Conservation (phyloP, 441 rosid genomes). For the Syzygium malaccense region DNA sequence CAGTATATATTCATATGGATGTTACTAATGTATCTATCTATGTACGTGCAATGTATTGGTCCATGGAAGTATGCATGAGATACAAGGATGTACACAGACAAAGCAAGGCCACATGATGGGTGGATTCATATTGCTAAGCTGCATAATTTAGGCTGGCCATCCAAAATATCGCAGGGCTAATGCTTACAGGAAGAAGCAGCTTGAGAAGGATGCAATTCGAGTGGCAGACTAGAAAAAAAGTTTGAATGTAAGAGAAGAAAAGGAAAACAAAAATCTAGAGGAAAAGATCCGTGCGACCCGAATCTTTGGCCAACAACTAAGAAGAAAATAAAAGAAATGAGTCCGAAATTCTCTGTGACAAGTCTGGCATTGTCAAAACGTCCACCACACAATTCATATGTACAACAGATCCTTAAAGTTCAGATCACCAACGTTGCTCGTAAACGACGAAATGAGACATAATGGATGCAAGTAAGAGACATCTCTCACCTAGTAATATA, state of each 20-base stretch:
- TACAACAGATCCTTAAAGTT: neutral
- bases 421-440: neutral
- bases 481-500: neutral
- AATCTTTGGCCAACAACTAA: neutral
- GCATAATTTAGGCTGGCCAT: neutral
- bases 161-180: neutral
- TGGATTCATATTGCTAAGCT: neutral
- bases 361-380: neutral
- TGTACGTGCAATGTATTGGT: neutral
- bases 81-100: neutral
- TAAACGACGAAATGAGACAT: neutral
- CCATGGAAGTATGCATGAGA: neutral
- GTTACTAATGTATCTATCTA: neutral
- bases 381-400: neutral
- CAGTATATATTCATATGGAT: neutral
- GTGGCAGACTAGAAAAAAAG: neutral
- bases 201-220: neutral
- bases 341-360: neutral
- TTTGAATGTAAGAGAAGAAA: neutral
- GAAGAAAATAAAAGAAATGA: neutral
- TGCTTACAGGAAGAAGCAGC: neutral
- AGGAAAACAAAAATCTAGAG: neutral
- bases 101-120: neutral
- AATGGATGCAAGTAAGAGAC: neutral
- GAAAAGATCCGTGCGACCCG: neutral